Conservation (phyloP, 2,329 filamentous ascomycete genomes). For the Aspergillus fijiensis region DNA sequence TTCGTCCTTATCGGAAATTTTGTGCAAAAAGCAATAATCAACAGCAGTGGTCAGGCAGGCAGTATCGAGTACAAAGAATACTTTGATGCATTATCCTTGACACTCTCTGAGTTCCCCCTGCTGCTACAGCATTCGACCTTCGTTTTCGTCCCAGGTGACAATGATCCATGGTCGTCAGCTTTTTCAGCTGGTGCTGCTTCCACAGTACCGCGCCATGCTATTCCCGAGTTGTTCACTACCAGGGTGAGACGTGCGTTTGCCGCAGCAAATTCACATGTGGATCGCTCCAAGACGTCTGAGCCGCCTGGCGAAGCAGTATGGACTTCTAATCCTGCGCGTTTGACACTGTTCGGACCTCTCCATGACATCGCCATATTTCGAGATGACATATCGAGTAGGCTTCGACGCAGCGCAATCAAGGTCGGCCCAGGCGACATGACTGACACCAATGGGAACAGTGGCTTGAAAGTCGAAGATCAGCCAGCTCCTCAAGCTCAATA, state of each 20-base stretch:
- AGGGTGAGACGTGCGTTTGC: slow-evolving; percentile 79
- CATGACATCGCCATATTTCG: slow-evolving; percentile 86
- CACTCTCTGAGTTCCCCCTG: slow-evolving; percentile 78
- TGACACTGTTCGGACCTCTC: slow-evolving; percentile 81
- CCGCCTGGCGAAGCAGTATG: slow-evolving; percentile 74
- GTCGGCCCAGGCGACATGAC: slow-evolving; percentile 53
- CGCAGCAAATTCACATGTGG: slow-evolving; percentile 69
- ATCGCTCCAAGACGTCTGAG: slow-evolving; percentile 50
- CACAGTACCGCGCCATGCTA: slow-evolving; percentile 50
- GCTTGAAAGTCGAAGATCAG: slow-evolving; percentile 35
- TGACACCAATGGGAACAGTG: slow-evolving; percentile 27
- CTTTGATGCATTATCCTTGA: slow-evolving; percentile 81
- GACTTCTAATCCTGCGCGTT: slow-evolving; percentile 80
- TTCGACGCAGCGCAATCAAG: slow-evolving; percentile 73
- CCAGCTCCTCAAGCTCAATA: slow-evolving; percentile 22
- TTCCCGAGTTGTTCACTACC: slow-evolving; percentile 89
- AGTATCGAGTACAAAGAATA: slow-evolving; percentile 97
- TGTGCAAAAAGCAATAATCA: slow-evolving; percentile 56
- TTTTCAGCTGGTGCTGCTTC: slow-evolving; percentile 58
- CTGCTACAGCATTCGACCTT: slow-evolving; percentile 80
- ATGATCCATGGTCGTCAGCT: slow-evolving; percentile 92
- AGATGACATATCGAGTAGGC: slow-evolving; percentile 78
- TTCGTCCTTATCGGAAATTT: slow-evolving; percentile 90
- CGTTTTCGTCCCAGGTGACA: slow-evolving; percentile 91
- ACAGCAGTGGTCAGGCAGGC: slow-evolving; percentile 68